phyloP scores from a whole-genome alignment of 805 yeast species.

The Starmerella cellae region DNA sequence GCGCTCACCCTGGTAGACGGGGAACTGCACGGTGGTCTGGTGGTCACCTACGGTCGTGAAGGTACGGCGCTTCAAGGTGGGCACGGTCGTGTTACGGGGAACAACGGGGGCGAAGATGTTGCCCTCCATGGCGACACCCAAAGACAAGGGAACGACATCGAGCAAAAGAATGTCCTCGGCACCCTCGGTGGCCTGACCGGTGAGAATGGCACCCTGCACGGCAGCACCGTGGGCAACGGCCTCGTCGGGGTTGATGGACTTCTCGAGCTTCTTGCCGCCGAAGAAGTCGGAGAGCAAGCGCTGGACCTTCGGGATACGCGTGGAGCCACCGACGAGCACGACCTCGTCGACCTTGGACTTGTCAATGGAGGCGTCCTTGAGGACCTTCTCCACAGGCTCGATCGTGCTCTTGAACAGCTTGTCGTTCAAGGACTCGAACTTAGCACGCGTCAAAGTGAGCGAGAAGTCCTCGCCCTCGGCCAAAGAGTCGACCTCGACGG shows the following conservation, averaged over 20 bases:
- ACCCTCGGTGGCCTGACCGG: slow-evolving; percentile 82
- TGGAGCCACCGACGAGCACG: slow-evolving; percentile 96
- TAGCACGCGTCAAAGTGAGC: slow-evolving; percentile 89
- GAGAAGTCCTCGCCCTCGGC: slow-evolving; percentile 92
- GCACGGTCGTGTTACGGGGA: slow-evolving; percentile 98
- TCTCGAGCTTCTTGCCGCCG: slow-evolving; percentile 92
- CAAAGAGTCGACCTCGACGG: slow-evolving; percentile 91
- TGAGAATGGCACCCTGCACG: slow-evolving; percentile 96
- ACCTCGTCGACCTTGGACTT: slow-evolving; percentile 84
- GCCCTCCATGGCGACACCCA: slow-evolving; percentile 99
- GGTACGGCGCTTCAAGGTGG: slow-evolving; percentile 97
- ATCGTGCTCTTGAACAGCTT: slow-evolving; percentile 85
- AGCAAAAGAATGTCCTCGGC: slow-evolving; percentile 89
- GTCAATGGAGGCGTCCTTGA: slow-evolving; percentile 78
- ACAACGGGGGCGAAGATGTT: slow-evolving; percentile 97
- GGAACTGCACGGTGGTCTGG: slow-evolving; percentile 98
- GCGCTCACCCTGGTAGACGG: slow-evolving; percentile 99
- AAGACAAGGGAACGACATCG: slow-evolving; percentile 95
- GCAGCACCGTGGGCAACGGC: slow-evolving; percentile 99
- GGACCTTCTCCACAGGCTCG: slow-evolving; percentile 88
- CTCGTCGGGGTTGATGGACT: slow-evolving; percentile 97
- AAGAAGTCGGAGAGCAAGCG: slow-evolving; percentile 87
- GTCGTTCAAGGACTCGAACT: slow-evolving; percentile 93
- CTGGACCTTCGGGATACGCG: slow-evolving; percentile 98
- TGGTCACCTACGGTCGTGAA: slow-evolving; percentile 98